phyloP scores from a whole-genome alignment of 2,329 filamentous ascomycete species.

The Paraphoma sp. region DNA sequence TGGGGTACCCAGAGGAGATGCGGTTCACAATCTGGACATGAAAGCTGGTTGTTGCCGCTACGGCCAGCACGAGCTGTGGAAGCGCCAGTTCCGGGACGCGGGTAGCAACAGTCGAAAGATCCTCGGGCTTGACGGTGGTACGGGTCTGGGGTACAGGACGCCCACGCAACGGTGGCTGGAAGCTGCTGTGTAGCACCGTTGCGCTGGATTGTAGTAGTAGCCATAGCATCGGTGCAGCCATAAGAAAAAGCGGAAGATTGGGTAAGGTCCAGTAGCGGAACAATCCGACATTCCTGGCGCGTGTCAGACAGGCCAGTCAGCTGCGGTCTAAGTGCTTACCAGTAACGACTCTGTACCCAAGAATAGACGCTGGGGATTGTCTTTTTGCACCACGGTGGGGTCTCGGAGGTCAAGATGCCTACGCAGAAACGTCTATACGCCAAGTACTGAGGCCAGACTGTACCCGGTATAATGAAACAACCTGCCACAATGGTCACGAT shows the following conservation, averaged over 20 bases:
- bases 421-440: conserved; percentile 73
- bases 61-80: conserved; percentile 74
- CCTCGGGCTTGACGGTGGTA: conserved; percentile 13
- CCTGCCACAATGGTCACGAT: conserved; percentile 70
- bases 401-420: conserved; percentile 7
- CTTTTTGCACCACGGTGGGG: conserved; percentile 75
- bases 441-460: conserved; percentile 73
- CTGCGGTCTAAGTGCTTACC: conserved; percentile 63
- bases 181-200: conserved; percentile 51
- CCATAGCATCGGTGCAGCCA: conserved; percentile 78
- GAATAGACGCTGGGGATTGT: conserved; percentile 85
- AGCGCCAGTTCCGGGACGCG: conserved; percentile 63
- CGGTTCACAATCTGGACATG: conserved; percentile 95
- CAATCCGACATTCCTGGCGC: conserved; percentile 81
- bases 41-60: conserved; percentile 77
- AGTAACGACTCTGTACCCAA: conserved; percentile 89
- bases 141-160: conserved; percentile 20
- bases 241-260: conserved; percentile 85
- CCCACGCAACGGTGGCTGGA: conserved; percentile 40
- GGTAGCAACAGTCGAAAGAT: conserved; percentile 7
- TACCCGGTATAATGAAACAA: conserved; percentile 69
- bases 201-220: conserved; percentile 67
- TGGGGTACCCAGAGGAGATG: conserved; percentile 83
- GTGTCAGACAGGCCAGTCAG: conserved; percentile 7
- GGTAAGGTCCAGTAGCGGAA: conserved; percentile 87